Percentiles rank a stretch among this genome's conserved stretches.
These are phyloP conservation scores for Solanum piurae DNA, from an alignment of 257 asterid species.

Conservation along the genomic window DNA sequence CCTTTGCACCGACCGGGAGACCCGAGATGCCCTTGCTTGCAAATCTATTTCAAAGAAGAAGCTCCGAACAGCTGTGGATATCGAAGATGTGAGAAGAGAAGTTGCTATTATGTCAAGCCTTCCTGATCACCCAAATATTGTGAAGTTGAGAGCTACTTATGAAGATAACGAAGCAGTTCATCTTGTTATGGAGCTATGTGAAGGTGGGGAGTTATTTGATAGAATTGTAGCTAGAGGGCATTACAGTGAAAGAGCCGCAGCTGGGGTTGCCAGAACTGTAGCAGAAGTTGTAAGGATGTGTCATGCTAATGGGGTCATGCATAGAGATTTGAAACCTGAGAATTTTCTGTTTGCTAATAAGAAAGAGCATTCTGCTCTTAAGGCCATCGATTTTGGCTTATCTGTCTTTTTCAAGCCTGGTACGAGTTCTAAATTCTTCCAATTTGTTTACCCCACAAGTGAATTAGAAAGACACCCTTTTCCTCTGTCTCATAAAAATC, in stretches of 20 bases:
- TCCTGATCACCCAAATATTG: constrained; percentile 76
- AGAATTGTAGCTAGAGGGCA: constrained; percentile 94
- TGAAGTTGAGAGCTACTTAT: constrained; percentile 75
- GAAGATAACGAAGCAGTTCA: constrained; percentile 93
- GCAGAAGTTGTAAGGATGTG: constrained; percentile 88
- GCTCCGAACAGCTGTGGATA: constrained; percentile 73
- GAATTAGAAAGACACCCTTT: background rate
- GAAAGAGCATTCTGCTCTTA: constrained; percentile 74
- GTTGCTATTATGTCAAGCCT: constrained; percentile 85
- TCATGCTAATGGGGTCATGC: constrained; percentile 75
- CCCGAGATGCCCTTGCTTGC: constrained; percentile 76
- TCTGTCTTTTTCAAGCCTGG: constrained; percentile 85
- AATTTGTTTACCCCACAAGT: background rate
- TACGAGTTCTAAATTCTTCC: constrained; percentile 1
- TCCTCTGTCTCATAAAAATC: background rate
- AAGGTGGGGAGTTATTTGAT: constrained; percentile 88
- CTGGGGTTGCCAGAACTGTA: constrained; percentile 52
- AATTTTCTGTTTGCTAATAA: constrained; percentile 78
- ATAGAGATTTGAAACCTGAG: constrained; percentile 98
- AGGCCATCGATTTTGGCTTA: constrained; percentile 80
- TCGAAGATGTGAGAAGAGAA: constrained; percentile 91
- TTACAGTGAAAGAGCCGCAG: constrained; percentile 93
- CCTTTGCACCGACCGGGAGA: constrained; percentile 81
- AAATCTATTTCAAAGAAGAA: constrained; percentile 90
- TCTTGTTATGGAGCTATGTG: constrained; percentile 89